Base-by-base conservation (phyloP, 345 rosid species). In the Hibiscus trionum region DNA sequence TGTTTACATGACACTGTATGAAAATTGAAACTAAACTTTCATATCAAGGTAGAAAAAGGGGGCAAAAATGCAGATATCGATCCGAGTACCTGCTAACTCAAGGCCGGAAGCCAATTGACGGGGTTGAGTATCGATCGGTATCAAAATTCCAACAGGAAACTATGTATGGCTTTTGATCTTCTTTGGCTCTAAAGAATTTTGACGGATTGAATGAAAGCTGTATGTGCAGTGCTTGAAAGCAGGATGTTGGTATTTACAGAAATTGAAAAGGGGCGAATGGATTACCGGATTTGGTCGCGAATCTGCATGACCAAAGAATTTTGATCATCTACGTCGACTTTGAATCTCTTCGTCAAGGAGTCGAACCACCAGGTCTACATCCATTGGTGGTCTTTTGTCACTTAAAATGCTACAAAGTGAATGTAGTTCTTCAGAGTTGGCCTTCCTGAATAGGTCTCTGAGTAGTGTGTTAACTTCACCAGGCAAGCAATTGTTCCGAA, bases 321-420 rank as follows among this genome's bases (percentile, higher is more conserved):
- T 11, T 63, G 63, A 77, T 85, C 89, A 83, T 74, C 84, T 55
- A 31, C 72, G 79, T 11, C 91, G 97, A 52, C 42, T 77, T 53
- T 75, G 80, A 69, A 91, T 83, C 87, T 91, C 97, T 73, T 80
- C 88, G 46, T 73, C 73, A 26, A 93, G 84, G 70, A 93, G 91
- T 71, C 59, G 74, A 2, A 77, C 77, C 35, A 90, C 72, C 69
- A 84, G 62, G 78, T 75, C 79, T 56, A 16, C 75, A 66, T 80
- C 82, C 64, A 77, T 67, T 56, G 74, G 70, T 47, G 84, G 55
- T 74, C 72, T 83, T 60, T 78, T 74, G 27, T 79, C 77, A 11
- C 75, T 82, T 75, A 91, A 66, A 70, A 78, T 70, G 78, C 77
- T 75, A 61, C 76, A 66, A 68, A 93, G 87, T 12, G 81, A 66